A percentile compares a stretch with the other conserved stretches of the same genome.
phyloP scores from a whole-genome alignment of 352 stramenopile species.

The Pythium phragmitis region DNA sequence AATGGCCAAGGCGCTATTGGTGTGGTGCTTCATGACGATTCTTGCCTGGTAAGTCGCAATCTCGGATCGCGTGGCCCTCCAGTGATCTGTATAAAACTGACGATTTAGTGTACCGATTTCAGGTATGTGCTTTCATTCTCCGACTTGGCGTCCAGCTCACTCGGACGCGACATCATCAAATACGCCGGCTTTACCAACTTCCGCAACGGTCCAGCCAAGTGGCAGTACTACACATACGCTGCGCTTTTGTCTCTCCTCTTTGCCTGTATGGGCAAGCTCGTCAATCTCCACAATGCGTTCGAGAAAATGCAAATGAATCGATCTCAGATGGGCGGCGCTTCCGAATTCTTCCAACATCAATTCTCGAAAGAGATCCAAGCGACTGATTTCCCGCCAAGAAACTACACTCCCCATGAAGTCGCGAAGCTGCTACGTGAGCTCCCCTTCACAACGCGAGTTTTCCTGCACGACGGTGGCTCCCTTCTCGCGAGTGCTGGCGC shows the following conservation, averaged over 20 bases:
- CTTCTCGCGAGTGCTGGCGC: constrained; percentile 63
- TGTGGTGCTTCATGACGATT: constrained; percentile 46
- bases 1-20: constrained; percentile 45
- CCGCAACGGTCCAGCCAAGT: constrained; percentile 34
- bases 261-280: constrained; percentile 57
- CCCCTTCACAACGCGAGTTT: constrained; percentile 60
- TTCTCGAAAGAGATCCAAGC: not conserved
- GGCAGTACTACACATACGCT: constrained; percentile 75
- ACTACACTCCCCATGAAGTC: constrained; percentile 14
- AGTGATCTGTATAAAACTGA: not conserved
- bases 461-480: constrained; percentile 65
- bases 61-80: not conserved
- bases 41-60: constrained; percentile 41
- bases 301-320: constrained; percentile 8
- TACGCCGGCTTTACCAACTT: constrained; percentile 70
- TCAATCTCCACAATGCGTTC: constrained; percentile 47
- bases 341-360: constrained; percentile 5
- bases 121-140: constrained; percentile 61
- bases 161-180: constrained; percentile 36
- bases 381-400: not conserved
- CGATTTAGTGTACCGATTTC: not conserved
- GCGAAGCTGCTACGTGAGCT: constrained; percentile 52
- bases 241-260: constrained; percentile 59
- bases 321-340: not conserved
- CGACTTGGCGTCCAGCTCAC: constrained; percentile 35